Evolutionary conservation across 148 eudicot genomes (phyloP), one percentile per base, ranked within the genome.

Genomic region (Linanthus parryae): DNA sequence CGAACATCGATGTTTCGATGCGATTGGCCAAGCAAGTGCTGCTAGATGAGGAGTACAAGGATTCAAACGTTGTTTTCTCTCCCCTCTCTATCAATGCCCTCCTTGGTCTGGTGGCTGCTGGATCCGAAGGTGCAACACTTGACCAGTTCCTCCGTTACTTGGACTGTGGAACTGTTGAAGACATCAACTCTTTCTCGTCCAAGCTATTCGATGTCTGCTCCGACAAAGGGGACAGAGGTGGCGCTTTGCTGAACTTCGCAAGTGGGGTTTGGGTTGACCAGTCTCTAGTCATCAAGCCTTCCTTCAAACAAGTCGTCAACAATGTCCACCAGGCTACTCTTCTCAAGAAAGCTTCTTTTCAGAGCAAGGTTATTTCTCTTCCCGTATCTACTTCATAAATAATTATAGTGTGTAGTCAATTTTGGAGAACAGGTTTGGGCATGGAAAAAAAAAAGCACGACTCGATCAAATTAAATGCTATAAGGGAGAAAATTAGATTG

Each of bases 241-340:
- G 94, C 20, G 88, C 94, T 8, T 41, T 33, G 53, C 25, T 92
- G 71, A 66, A 82, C 0, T 75, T 77, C 7, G 90, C 83, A 5
- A 84, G 81, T 41, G 90, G 94, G 3, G 72, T 84, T 20, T 92
- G 96, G 98, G 65, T 84, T 0, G 96, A 92, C 21, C 78, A 52
- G 31, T 59, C 70, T 6, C 57, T 81, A 10, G 37, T 59, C 16
- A 42, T 86, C 23, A 81, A 78, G 54, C 52, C 80, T 39, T 18
- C 54, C 4, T 91, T 91, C 52, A 74, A 69, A 40, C 61, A 67
- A 40, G 57, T 84, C 29, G 83, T 79, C 0, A 80, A 73, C 22
- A 59, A 38, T 35, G 69, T 68, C 19, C 87, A 81, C 28, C 71
- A 77, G 62, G 85, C 96, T 14, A 58, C 61, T 66, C 64, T 77